phyloP scores from a whole-genome alignment of 176 grass and related monocot species.

The Zoysia japonica region DNA sequence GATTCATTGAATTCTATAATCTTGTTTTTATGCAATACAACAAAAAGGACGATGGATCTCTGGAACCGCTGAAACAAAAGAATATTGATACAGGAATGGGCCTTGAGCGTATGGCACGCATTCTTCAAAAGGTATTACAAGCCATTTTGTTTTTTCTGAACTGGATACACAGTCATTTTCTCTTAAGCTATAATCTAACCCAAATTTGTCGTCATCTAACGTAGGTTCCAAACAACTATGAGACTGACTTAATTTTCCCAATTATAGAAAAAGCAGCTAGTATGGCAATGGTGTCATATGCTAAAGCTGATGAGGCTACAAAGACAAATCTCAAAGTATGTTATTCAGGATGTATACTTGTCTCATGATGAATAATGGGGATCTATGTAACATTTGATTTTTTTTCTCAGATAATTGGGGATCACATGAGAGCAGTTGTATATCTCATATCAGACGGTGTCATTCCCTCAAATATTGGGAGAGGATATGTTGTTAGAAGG shows the following conservation, averaged over 20 bases:
- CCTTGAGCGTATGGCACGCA: slow-evolving; percentile 93
- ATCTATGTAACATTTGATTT: slow-evolving; percentile 26
- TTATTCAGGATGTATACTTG: slow-evolving; percentile 31
- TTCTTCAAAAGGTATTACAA: slow-evolving; percentile 85
- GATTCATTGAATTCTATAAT: slow-evolving; percentile 99
- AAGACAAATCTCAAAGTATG: slow-evolving; percentile 85
- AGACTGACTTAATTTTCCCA: slow-evolving; percentile 93
- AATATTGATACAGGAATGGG: slow-evolving; percentile 99
- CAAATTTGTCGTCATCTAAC: slow-evolving; percentile 3
- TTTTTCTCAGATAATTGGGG: slow-evolving; percentile 74
- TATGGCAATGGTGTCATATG: slow-evolving; percentile 71
- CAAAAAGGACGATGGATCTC: slow-evolving; percentile 89
- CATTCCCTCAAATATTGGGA: slow-evolving; percentile 92
- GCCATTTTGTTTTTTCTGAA: background rate
- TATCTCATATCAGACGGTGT: slow-evolving; percentile 98
- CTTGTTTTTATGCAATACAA: slow-evolving; percentile 99
- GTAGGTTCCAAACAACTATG: slow-evolving; percentile 98
- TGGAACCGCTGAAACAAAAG: slow-evolving; percentile 86
- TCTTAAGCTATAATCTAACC: slow-evolving; percentile 32
- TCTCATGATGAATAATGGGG: slow-evolving; percentile 8
- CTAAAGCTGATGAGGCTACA: slow-evolving; percentile 58
- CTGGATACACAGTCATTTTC: slow-evolving; percentile 4
- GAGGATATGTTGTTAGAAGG: slow-evolving; percentile 95
- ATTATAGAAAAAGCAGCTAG: slow-evolving; percentile 85
- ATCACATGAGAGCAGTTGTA: slow-evolving; percentile 98